These are phyloP conservation scores for Cordyceps javanica DNA, from an alignment of 2,329 filamentous ascomycete genomes.

Conservation along the genomic window DNA sequence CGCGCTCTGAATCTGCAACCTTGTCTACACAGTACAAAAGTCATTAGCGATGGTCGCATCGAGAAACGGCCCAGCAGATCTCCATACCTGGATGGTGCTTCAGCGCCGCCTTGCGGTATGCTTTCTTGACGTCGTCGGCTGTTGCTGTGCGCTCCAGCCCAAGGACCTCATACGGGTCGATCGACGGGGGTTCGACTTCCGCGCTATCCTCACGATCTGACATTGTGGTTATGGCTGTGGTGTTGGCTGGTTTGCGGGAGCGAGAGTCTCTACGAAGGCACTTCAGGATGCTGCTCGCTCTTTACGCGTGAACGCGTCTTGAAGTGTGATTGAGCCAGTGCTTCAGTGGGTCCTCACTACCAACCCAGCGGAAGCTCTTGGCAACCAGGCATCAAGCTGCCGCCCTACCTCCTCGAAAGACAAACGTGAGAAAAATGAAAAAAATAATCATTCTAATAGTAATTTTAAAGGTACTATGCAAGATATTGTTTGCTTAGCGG, in stretches of 20 bases:
- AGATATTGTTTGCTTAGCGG: no score
- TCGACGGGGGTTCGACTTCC: slow-evolving; percentile 53
- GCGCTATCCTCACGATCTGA: slow-evolving; percentile 45
- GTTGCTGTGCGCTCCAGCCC: slow-evolving; percentile 65
- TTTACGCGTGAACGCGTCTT: slow-evolving; percentile 11
- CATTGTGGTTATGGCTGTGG: slow-evolving; percentile 28
- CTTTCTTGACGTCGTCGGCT: slow-evolving; percentile 74
- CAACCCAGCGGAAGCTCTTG: not conserved
- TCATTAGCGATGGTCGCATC: not conserved
- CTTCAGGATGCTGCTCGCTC: slow-evolving; percentile 1
- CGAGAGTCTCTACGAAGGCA: not conserved
- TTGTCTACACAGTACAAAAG: slow-evolving; percentile 56
- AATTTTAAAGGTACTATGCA: no score
- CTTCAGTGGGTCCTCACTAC: not conserved
- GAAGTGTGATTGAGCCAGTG: not conserved
- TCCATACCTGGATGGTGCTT: slow-evolving; percentile 74
- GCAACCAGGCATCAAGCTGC: not conserved
- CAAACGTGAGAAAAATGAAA: no score
- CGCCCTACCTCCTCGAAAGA: no score
- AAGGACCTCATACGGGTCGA: slow-evolving; percentile 77
- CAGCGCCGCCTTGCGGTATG: slow-evolving; percentile 86
- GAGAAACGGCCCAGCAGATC: no score
- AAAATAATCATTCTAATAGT: not conserved
- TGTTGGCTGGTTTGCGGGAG: not conserved
- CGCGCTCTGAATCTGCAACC: slow-evolving; percentile 59